A percentile compares a stretch with the other conserved stretches of the same genome.
These are phyloP conservation scores for Linnemannia exigua DNA, from an alignment of 192 early-diverging fungal species.

Conservation along the genomic window DNA sequence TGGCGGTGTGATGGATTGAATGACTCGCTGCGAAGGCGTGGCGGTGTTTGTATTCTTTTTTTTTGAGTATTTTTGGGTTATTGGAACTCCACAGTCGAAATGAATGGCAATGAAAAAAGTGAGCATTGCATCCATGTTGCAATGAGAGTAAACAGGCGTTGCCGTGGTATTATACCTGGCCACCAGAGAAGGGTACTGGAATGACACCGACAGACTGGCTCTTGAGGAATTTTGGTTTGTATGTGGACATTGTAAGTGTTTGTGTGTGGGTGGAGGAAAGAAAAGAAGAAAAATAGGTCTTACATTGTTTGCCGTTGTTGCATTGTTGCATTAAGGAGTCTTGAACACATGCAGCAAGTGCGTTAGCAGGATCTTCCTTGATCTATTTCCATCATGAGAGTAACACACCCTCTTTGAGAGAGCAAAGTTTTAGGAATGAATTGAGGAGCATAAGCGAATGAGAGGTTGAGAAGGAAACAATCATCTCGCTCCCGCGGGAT, in stretches of 20 bases:
- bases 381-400: too few species aligned
- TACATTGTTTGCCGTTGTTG: too few species aligned
- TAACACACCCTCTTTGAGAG: too few species aligned
- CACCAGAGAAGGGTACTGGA: conserved; percentile 76
- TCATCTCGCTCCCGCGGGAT: too few species aligned
- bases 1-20: neutral
- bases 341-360: neutral
- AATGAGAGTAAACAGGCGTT: neutral
- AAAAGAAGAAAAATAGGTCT: neutral
- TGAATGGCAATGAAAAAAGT: neutral
- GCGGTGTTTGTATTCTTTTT: neutral
- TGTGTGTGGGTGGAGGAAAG: neutral
- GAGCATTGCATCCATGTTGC: neutral
- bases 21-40: neutral
- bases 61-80: neutral
- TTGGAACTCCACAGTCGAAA: neutral
- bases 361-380: neutral
- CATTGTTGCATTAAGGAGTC: neutral
- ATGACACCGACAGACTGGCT: conserved; percentile 71
- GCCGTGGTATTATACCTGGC: conserved; percentile 46
- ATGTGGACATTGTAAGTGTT: neutral
- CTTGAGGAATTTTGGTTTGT: conserved; percentile 65
- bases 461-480: too few species aligned
- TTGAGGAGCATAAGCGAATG: neutral
- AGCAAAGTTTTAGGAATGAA: too few species aligned